A percentile compares a stretch with the other conserved stretches of the same genome.
Evolutionary conservation across 495 filamentous ascomycete species (phyloP).

Genomic region (Saxispiralis lemnorum): DNA sequence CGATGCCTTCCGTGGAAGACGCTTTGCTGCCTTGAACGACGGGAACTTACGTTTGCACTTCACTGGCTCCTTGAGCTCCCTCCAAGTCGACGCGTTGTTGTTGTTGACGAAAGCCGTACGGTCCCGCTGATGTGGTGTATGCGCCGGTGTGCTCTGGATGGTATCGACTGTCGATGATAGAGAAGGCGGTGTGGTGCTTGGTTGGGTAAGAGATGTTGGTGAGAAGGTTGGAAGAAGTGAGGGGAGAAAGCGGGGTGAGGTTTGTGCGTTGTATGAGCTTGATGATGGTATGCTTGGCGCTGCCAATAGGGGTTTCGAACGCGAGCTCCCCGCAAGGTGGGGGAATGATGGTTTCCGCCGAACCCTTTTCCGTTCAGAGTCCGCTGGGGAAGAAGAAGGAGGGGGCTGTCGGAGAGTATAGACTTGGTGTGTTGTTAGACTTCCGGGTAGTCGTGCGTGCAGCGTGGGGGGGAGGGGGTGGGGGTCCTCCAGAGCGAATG

Average conservation of each 20-base stretch:
- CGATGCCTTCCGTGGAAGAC: slow-evolving; percentile 8
- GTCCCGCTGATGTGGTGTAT: neutral
- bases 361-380: neutral
- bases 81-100: neutral
- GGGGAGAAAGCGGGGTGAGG: neutral
- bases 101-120: neutral
- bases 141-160: slow-evolving; percentile 6
- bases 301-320: too few species aligned
- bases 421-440: neutral
- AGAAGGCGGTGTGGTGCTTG: slow-evolving; percentile 8
- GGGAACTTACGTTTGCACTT: slow-evolving; percentile 14
- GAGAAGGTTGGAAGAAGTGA: slow-evolving; percentile 5
- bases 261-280: neutral
- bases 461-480: too few species aligned
- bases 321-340: neutral
- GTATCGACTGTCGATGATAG: slow-evolving; percentile 11
- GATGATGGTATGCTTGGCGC: too few species aligned
- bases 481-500: too few species aligned
- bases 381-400: neutral
- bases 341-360: neutral
- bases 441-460: too few species aligned
- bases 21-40: slow-evolving; percentile 6
- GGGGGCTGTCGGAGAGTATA: neutral
- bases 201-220: neutral
- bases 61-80: neutral